Base-by-base conservation (phyloP, 352 stramenopile genomes). In the Globisporangium paroecandrum region DNA sequence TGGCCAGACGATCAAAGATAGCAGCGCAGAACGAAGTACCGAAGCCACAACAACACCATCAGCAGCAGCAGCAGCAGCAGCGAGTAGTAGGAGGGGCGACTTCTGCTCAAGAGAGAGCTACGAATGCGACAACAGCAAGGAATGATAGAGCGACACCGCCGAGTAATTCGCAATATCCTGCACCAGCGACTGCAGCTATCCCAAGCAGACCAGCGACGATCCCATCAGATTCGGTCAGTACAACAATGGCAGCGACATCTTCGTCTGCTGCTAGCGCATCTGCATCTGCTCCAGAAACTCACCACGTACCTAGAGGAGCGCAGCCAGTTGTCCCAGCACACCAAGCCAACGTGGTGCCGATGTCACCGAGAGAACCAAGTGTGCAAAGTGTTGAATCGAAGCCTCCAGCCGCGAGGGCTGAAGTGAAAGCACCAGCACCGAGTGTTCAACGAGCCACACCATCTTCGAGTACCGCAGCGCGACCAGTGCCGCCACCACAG, bases 1-100 rank as follows among this genome's bases (percentile, higher is more conserved):
- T 79, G 8, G 80, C 81, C 18, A 67, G 82, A 71, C 68, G 82
- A 58, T 51, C 54, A 10, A 58, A 51, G 20, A n/a, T 34, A 22
- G 8, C 38, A 27, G 22, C 29, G 5, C 29, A 58, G 22, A 36
- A 27, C 3, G 18, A 41, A 38, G 15, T 29, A 10, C 51, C 24
- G n/a, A 24, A 57, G 43, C 18, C 43, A 24, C 43, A n/a, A 51
- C 41, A n/a, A 7, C 49, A 56, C 7, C n/a, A 64, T 10, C 34
- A 46, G 3, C 34, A 38, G 7, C 36, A 43, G 2, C 38, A 51
- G 18, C 51, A 56, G 36, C 34, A 64, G 20, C 22, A 47, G 22
- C 38, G 22, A 53, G 6, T 13, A 64, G n/a, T 2, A 9, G 49
- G 3, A 32, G 51, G 3, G 8, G 22, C 4, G 9, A 8, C 0